Conservation (phyloP, 306 rosid genomes). For the Crotalaria pallida region DNA sequence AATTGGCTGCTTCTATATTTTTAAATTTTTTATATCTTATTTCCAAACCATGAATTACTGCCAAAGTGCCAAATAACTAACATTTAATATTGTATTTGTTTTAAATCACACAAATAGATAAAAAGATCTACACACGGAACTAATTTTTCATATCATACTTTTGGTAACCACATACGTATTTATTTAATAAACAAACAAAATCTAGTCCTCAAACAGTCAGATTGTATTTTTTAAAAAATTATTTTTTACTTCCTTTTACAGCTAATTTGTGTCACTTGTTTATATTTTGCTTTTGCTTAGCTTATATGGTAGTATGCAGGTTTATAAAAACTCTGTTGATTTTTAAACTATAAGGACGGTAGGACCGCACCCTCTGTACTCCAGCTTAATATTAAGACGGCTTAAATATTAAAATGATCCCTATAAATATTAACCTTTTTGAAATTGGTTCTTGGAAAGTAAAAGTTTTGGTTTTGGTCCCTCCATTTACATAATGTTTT, state of each 20-base stretch:
- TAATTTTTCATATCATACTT: neutral
- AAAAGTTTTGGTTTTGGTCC: too few species aligned
- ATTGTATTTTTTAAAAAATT: neutral
- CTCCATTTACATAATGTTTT: too few species aligned
- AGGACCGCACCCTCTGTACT: neutral
- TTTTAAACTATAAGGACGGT: neutral
- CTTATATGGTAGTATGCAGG: neutral
- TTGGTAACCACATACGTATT: neutral
- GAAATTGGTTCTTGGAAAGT: too few species aligned
- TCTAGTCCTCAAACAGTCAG: neutral
- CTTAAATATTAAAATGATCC: too few species aligned
- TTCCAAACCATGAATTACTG: neutral
- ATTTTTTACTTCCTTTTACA: neutral
- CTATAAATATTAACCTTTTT: too few species aligned
- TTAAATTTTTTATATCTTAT: too few species aligned
- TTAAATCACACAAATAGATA: neutral
- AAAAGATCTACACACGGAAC: neutral
- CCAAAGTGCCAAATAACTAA: too few species aligned
- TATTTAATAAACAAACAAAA: too few species aligned
- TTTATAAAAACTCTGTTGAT: neutral
- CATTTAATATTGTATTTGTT: too few species aligned
- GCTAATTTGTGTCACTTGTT: neutral
- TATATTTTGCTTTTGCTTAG: neutral
- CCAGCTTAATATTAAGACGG: neutral
- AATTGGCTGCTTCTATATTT: too few species aligned